Evolutionary conservation across 805 yeast species (phyloP), one percentile per base, ranked within the genome.

Genomic region (Nakazawaea ishiwadae): DNA sequence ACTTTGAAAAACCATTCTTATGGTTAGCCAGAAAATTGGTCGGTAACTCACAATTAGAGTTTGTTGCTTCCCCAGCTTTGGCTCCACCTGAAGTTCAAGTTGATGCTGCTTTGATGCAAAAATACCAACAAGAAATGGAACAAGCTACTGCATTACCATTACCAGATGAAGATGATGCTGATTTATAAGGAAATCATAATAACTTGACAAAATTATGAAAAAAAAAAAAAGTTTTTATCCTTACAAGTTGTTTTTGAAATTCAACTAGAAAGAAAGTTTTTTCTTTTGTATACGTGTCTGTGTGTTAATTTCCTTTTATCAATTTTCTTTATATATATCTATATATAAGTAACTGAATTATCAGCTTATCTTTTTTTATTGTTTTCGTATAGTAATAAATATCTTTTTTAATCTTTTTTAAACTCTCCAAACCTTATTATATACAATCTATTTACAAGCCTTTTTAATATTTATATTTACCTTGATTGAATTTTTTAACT

Each of bases 151-250:
- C 97, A 55, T 78, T 93, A 80, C 99, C 99, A 69, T 84, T 93
- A 69, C 99, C 99, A 55, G 99, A 93, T 75, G 99, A 93, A 77
- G 99, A 93, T 68, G 99, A 93, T 64, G 97, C 96, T 63, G 99
- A 93, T 73, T 85, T 93, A 74, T 93, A 88, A 75, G 52, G 40
- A 29, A 16, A 24, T 24, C 5, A 15, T 15, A 15, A 26, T 24
- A 9, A 21, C 18, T 17, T 23, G 5, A 21, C 20, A 4, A 15
- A n/a, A 4, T 26, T 35, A 26, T 9, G 11, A 14, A 16, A 11
- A 26, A n/a, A n/a, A n/a, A n/a, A n/a, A n/a, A n/a, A n/a, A n/a
- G n/a, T n/a, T n/a, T n/a, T n/a, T n/a, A n/a, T n/a, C n/a, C n/a
- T n/a, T n/a, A n/a, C n/a, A n/a, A n/a, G n/a, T n/a, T n/a, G n/a